phyloP scores from a whole-genome alignment of 495 filamentous ascomycete species.

The Penicillium turbatum region DNA sequence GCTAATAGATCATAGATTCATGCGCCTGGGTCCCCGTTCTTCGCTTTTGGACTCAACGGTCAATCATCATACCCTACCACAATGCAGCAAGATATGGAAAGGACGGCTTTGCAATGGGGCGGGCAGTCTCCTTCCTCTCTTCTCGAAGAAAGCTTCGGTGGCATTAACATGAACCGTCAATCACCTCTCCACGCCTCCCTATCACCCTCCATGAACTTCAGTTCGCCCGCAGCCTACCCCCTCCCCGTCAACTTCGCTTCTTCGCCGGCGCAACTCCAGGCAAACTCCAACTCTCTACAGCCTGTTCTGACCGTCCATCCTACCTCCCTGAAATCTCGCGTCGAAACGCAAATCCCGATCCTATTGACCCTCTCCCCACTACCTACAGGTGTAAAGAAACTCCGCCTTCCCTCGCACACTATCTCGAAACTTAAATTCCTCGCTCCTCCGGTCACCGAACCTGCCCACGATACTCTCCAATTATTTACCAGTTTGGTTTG shows the following conservation, averaged over 20 bases:
- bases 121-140: constrained; percentile 52
- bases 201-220: constrained; percentile 34
- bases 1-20: constrained; percentile 20
- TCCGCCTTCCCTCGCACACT: constrained; percentile 82
- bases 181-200: constrained; percentile 34
- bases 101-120: constrained; percentile 46
- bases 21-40: constrained; percentile 30
- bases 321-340: constrained; percentile 75
- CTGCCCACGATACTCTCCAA: constrained; percentile 70
- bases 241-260: constrained; percentile 36
- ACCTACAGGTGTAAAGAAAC: constrained; percentile 65
- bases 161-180: constrained; percentile 40
- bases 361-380: constrained; percentile 67
- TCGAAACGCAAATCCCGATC: constrained; percentile 91
- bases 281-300: constrained; percentile 24
- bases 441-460: constrained; percentile 57
- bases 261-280: constrained; percentile 28
- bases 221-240: constrained; percentile 26
- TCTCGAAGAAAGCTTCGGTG: constrained; percentile 43
- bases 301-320: constrained; percentile 56
- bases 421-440: constrained; percentile 89
- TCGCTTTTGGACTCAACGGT: constrained; percentile 40
- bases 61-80: constrained; percentile 45
- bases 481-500: constrained; percentile 78
- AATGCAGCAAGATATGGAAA: constrained; percentile 38